Conservation (phyloP, 192 early-diverging fungal species). For the Coemansia sp. region DNA sequence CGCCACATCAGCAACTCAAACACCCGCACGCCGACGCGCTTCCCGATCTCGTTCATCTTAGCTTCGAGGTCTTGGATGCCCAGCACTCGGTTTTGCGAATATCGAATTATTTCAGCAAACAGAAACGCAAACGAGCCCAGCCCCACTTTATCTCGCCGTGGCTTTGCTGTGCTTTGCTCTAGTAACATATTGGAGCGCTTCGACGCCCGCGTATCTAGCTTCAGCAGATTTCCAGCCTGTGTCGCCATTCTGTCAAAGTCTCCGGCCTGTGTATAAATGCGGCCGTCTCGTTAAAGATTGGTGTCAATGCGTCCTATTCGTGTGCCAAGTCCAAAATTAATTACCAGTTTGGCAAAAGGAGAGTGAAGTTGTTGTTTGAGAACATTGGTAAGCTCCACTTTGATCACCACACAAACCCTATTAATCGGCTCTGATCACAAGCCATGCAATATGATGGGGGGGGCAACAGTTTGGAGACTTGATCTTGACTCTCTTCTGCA, state of each 20-base stretch:
- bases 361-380: no score
- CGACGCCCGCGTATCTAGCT: conserved; percentile 37
- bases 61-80: conserved; percentile 95
- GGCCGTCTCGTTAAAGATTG: no score
- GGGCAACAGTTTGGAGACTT: background rate
- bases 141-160: conserved; percentile 70
- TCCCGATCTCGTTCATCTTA: conserved; percentile 89
- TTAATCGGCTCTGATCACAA: no score
- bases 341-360: no score
- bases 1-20: conserved; percentile 90
- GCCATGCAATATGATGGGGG: no score
- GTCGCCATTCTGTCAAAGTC: conserved; percentile 8
- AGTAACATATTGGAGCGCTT: conserved; percentile 59
- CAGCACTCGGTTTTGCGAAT: conserved; percentile 92
- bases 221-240: conserved; percentile 32
- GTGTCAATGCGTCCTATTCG: no score
- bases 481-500: background rate
- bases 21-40: conserved; percentile 85
- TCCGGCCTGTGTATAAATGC: no score
- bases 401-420: no score
- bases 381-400: no score
- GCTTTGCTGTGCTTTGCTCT: conserved; percentile 76
- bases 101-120: conserved; percentile 94
- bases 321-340: no score
- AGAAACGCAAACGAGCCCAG: conserved; percentile 85